Percentiles rank a stretch among this genome's conserved stretches.
These are phyloP conservation scores for Mycena epipterygia DNA, from an alignment of 768 basidiomycete species.

Conservation along the genomic window DNA sequence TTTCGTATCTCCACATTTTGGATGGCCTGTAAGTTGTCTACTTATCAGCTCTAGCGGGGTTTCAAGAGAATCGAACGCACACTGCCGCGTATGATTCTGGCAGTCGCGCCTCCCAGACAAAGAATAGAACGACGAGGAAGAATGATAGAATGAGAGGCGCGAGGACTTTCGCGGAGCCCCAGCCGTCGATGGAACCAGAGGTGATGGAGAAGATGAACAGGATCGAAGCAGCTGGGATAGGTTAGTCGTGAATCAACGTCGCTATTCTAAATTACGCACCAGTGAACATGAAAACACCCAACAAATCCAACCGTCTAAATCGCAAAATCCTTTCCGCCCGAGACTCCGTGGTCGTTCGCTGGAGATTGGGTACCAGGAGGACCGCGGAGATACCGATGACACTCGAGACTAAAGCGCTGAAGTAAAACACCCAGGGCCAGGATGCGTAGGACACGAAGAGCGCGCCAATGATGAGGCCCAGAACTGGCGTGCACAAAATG, in stretches of 20 bases:
- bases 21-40: not conserved
- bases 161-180: slow-evolving; percentile 61
- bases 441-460: slow-evolving; percentile 55
- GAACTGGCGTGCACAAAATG: too few species aligned
- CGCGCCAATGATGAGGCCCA: slow-evolving; percentile 60
- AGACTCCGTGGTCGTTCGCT: not conserved
- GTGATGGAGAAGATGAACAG: slow-evolving; percentile 60
- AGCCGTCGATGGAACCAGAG: slow-evolving; percentile 62
- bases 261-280: slow-evolving; percentile 43
- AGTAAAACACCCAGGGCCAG: slow-evolving; percentile 68
- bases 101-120: not conserved
- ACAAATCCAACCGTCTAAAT: slow-evolving; percentile 51
- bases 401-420: slow-evolving; percentile 55
- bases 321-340: slow-evolving; percentile 14
- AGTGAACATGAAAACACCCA: slow-evolving; percentile 55
- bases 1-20: slow-evolving; percentile 12
- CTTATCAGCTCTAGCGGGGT: not conserved
- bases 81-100: slow-evolving; percentile 2
- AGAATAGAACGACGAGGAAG: slow-evolving; percentile 43
- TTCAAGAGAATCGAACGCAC: not conserved
- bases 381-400: slow-evolving; percentile 34
- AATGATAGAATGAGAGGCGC: slow-evolving; percentile 62
- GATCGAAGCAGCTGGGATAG: slow-evolving; percentile 48
- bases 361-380: not conserved
- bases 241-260: too few species aligned